A percentile compares a stretch with the other conserved stretches of the same genome.
Evolutionary conservation across 768 basidiomycete species (phyloP).

Genomic region (Pisolithus albus): DNA sequence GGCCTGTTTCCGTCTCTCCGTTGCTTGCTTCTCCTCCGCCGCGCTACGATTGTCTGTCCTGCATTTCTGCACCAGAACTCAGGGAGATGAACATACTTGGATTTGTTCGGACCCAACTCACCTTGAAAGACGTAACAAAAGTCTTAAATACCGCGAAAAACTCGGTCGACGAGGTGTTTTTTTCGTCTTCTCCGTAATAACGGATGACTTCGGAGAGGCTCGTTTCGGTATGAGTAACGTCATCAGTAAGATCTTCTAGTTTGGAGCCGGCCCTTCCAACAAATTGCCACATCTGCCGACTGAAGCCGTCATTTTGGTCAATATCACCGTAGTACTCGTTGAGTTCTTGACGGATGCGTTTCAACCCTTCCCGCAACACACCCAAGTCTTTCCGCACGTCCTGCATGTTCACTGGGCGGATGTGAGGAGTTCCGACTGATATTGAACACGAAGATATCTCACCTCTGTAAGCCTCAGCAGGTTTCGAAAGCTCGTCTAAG

Average conservation of each 20-base stretch:
- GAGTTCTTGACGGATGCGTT: conserved; percentile 72
- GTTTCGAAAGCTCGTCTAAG: conserved; percentile 80
- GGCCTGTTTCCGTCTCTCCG: conserved; percentile 63
- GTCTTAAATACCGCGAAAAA: conserved; percentile 98
- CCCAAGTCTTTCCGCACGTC: conserved; percentile 73
- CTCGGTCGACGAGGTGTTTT: conserved; percentile 77
- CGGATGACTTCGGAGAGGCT: conserved; percentile 79
- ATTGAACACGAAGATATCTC: conserved; percentile 8
- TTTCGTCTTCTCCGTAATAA: conserved; percentile 93
- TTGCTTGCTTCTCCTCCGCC: conserved; percentile 61
- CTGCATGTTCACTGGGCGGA: conserved; percentile 65
- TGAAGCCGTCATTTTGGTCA: conserved; percentile 69
- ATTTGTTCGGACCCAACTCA: conserved; percentile 25
- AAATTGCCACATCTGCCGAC: conserved; percentile 90
- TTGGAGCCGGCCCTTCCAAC: conserved; percentile 66
- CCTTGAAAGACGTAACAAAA: conserved; percentile 89
- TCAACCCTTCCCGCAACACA: conserved; percentile 72
- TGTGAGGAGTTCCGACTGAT: conserved; percentile 3
- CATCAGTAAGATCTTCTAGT: conserved; percentile 79
- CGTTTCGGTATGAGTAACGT: conserved; percentile 79
- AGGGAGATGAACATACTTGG: conserved; percentile 1
- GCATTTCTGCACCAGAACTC: conserved; percentile 61
- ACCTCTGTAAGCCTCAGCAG: conserved; percentile 93
- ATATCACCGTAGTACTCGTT: conserved; percentile 72
- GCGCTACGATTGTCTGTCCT: conserved; percentile 69